Evolutionary conservation across 352 stramenopile genomes (phyloP), one percentile per base, ranked within the genome.

Genomic region (Phytopythium montanum): DNA sequence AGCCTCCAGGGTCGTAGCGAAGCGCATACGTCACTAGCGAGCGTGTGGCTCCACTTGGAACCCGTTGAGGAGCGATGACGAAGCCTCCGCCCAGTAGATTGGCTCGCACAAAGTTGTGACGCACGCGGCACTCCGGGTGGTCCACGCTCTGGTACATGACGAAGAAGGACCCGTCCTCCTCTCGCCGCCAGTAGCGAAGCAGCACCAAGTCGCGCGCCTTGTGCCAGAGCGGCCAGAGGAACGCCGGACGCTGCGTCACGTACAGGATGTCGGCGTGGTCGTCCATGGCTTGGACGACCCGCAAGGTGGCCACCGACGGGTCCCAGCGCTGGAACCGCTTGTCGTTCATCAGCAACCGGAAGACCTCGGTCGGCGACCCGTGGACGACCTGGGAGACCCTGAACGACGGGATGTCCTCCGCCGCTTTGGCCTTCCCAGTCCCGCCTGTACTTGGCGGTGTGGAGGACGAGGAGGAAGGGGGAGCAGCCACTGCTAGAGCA

Each of bases 141-240:
- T 89, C 81, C 44, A 92, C 86, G 57, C 82, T 93, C 69, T 95
- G 85, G 73, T 92, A 95, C 85, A 95, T 95, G 73, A 95, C 85
- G 66, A 95, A 94, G 64, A 92, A 95, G 38, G 85, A 94, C 19
- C 87, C 87, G 60, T 95, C 87, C 66, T 95, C 87, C 65, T 95
- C 87, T 21, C 85, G 83, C 18, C 87, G 78, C 87, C 87, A 95
- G 71, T 95, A 95, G 36, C 87, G 87, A 75, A 94, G 88, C 54
- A 95, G 73, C 62, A 95, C 87, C 7, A 95, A 67, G 58, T 95
- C 87, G 25, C 85, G 83, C 25, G 84, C 79, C 59, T 92, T 93
- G 44, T 95, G 86, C 86, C 86, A 95, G 46, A 93, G 60, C 18
- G 87, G 87, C 87, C 87, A 94, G 46, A 95, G 62, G 57, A 87